Evolutionary conservation across 2,329 filamentous ascomycete species (phyloP).

Genomic region (Sclerotinia borealis): DNA sequence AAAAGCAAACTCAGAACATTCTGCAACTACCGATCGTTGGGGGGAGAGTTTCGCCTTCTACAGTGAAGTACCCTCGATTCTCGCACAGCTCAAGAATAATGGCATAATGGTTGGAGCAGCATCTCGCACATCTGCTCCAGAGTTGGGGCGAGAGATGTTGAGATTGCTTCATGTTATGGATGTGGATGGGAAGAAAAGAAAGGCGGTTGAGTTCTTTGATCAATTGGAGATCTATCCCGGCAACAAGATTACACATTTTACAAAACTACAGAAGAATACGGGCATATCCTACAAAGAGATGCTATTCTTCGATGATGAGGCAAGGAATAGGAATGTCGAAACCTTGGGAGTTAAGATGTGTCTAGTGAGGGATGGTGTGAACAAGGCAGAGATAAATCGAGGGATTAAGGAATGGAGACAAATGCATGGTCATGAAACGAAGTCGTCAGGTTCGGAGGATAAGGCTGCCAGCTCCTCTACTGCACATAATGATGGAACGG

Average conservation of each 20-base stretch:
- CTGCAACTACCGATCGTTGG: slow-evolving; percentile 44
- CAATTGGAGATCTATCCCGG: slow-evolving; percentile 65
- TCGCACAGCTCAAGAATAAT: slow-evolving; percentile 46
- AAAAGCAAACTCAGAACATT: slow-evolving; percentile 41
- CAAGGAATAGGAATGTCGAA: slow-evolving; percentile 76
- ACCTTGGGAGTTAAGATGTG: slow-evolving; percentile 62
- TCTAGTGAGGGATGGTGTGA: slow-evolving; percentile 73
- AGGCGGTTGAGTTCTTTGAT: slow-evolving; percentile 55
- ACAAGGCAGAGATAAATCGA: slow-evolving; percentile 67
- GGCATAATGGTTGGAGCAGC: slow-evolving; percentile 62
- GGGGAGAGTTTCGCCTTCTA: slow-evolving; percentile 69
- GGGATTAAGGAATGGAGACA: slow-evolving; percentile 78
- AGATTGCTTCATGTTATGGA: slow-evolving; percentile 58
- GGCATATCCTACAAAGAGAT: slow-evolving; percentile 73
- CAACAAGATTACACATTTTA: slow-evolving; percentile 81
- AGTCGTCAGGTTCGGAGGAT: background rate
- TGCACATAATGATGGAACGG: background rate
- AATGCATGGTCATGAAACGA: slow-evolving; percentile 36
- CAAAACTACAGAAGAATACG: slow-evolving; percentile 63
- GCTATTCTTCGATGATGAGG: slow-evolving; percentile 94
- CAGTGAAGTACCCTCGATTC: slow-evolving; percentile 58
- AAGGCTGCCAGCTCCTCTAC: background rate
- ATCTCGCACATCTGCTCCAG: slow-evolving; percentile 72
- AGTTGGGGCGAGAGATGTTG: slow-evolving; percentile 74
- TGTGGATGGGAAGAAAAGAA: slow-evolving; percentile 30